Evolutionary conservation across 225 moss, liverwort and hornwort species (phyloP), one percentile per base, ranked within the genome.

Genomic region (Antitrichia curtipendula): DNA sequence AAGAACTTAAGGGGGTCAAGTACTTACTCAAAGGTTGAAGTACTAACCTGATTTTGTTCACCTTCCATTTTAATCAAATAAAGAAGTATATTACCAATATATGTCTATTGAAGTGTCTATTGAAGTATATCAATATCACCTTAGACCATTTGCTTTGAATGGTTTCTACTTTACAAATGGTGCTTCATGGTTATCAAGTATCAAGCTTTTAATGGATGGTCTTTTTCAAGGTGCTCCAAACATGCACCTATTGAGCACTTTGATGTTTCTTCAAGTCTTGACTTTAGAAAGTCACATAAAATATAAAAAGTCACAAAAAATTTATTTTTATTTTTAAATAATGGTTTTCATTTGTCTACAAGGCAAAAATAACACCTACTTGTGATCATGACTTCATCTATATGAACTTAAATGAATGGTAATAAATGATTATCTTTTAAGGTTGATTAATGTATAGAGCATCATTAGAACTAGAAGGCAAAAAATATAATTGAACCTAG

Each of bases 301-400:
- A 23, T 38, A 13, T 1, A 38, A 38, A 1, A 38, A 38, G 2
- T 38, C 0, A 38, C 12, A 0, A 7, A 23, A 36, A 63, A 38
- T 9, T n/a, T n/a, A n/a, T n/a, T n/a, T n/a, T n/a, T n/a, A n/a
- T 32, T 32, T 64, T 64, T 10, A 19, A 64, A 19, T 64, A 11
- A 20, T n/a, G 5, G 3, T 65, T n/a, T n/a, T 0, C 7, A 11
- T 4, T n/a, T 66, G 22, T 21, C 4, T 1, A n/a, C 1, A n/a
- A 0, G 3, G 7, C 21, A 66, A 66, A 22, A 22, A n/a, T 22
- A n/a, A n/a, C 12, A n/a, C 12, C 7, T 65, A n/a, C 4, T n/a
- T 66, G 22, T 22, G 1, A 66, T 66, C 0, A 22, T 66, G 0
- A 22, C 2, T n/a, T 66, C 12, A n/a, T 12, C 12, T 66, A 12